Conservation (phyloP, 108 stramenopile species). For the Chaetoceros muelleri region DNA sequence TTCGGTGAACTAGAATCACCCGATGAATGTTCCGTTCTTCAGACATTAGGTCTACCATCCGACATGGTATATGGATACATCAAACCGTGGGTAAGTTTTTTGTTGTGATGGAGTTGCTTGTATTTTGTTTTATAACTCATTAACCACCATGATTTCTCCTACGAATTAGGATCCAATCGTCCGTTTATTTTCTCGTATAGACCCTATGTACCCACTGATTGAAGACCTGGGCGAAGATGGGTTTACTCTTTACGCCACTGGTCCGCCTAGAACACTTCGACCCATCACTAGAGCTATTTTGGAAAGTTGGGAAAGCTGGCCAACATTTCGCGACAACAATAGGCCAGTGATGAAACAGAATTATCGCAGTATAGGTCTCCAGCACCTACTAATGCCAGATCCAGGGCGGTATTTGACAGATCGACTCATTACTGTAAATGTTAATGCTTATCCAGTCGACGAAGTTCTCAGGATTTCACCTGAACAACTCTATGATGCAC, state of each 20-base stretch:
- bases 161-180: slow-evolving; percentile 54
- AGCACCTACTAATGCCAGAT: slow-evolving; percentile 62
- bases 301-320: slow-evolving; percentile 74
- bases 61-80: slow-evolving; percentile 52
- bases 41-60: slow-evolving; percentile 40
- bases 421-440: slow-evolving; percentile 58
- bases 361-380: slow-evolving; percentile 45
- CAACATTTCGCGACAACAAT: slow-evolving; percentile 52
- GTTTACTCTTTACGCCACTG: slow-evolving; percentile 46
- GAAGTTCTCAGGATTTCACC: slow-evolving; percentile 41
- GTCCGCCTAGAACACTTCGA: slow-evolving; percentile 68
- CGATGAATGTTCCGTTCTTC: slow-evolving; percentile 36
- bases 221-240: slow-evolving; percentile 73
- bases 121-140: background rate
- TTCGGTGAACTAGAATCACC: slow-evolving; percentile 3
- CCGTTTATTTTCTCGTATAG: slow-evolving; percentile 45
- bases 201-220: slow-evolving; percentile 78
- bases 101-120: background rate
- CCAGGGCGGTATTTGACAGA: slow-evolving; percentile 61
- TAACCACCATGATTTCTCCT: background rate
- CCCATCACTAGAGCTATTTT: slow-evolving; percentile 53
- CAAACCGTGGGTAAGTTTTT: slow-evolving; percentile 51
- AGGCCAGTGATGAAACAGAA: slow-evolving; percentile 30
- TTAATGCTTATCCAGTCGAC: slow-evolving; percentile 53
- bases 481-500: slow-evolving; percentile 42